A percentile compares a stretch with the other conserved stretches of the same genome.
Evolutionary conservation across 176 grass and related monocot species (phyloP).

Genomic region (Poa annua): DNA sequence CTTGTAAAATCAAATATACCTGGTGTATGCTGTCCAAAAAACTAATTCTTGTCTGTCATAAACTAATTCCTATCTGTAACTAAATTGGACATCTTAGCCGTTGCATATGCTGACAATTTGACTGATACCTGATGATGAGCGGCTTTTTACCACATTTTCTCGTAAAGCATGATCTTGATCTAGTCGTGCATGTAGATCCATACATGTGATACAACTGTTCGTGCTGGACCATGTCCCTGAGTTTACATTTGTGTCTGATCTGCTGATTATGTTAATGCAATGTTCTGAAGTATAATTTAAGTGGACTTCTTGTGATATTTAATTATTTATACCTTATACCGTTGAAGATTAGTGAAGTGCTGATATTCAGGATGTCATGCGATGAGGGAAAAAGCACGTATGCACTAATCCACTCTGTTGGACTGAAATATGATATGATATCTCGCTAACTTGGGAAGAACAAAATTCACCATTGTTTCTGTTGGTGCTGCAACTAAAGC

Average conservation of each 20-base stretch:
- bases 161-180: background rate
- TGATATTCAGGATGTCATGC: slow-evolving; percentile 8
- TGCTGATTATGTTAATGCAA: background rate
- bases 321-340: background rate
- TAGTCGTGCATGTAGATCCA: slow-evolving; percentile 1
- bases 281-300: slow-evolving; percentile 1
- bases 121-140: background rate
- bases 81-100: slow-evolving; percentile 14
- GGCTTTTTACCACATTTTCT: background rate
- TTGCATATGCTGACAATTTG: background rate
- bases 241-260: slow-evolving; percentile 13
- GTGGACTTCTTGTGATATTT: background rate
- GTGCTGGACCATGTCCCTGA: background rate
- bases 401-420: slow-evolving; percentile 24
- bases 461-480: background rate
- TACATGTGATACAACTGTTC: background rate
- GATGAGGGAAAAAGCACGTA: background rate
- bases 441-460: background rate
- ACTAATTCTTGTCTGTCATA: background rate
- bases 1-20: slow-evolving; percentile 17
- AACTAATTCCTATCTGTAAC: background rate
- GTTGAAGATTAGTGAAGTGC: background rate
- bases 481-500: background rate
- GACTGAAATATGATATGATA: background rate
- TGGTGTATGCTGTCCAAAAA: slow-evolving; percentile 9